Evolutionary conservation across 2,329 filamentous ascomycete species (phyloP).

Genomic region (Tricladium varicosporioides): DNA sequence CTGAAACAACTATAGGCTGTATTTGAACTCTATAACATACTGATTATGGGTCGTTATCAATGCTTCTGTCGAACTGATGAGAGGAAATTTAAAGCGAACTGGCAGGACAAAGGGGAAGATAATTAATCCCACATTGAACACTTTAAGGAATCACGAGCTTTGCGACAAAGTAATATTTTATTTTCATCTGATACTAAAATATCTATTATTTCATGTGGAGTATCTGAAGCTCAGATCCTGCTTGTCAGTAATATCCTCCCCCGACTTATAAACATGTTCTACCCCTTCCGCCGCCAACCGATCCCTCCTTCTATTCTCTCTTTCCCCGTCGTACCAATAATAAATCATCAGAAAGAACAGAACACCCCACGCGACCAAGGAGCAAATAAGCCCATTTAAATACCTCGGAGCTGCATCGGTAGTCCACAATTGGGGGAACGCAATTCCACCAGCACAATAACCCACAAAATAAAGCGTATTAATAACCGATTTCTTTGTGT

Average conservation of each 20-base stretch:
- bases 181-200: too few relatives aligned
- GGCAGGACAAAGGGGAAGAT: too few relatives aligned
- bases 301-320: slow-evolving; percentile 35
- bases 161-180: too few relatives aligned
- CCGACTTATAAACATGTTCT: slow-evolving; percentile 8
- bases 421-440: slow-evolving; percentile 47
- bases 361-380: slow-evolving; percentile 43
- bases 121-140: too few relatives aligned
- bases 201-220: not conserved
- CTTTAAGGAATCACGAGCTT: too few relatives aligned
- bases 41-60: too few relatives aligned
- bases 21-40: too few relatives aligned
- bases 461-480: slow-evolving; percentile 50
- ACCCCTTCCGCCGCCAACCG: not conserved
- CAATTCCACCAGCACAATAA: slow-evolving; percentile 47
- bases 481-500: slow-evolving; percentile 47
- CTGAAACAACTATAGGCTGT: too few relatives aligned
- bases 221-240: slow-evolving; percentile 20
- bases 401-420: slow-evolving; percentile 35
- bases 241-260: slow-evolving; percentile 15
- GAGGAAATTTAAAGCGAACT: too few relatives aligned
- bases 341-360: slow-evolving; percentile 35
- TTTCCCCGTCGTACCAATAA: slow-evolving; percentile 37
- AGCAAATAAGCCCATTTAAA: slow-evolving; percentile 41
- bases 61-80: too few relatives aligned